phyloP scores from a whole-genome alignment of 208 protist genomes.

The Sergeia podlipaevii region DNA sequence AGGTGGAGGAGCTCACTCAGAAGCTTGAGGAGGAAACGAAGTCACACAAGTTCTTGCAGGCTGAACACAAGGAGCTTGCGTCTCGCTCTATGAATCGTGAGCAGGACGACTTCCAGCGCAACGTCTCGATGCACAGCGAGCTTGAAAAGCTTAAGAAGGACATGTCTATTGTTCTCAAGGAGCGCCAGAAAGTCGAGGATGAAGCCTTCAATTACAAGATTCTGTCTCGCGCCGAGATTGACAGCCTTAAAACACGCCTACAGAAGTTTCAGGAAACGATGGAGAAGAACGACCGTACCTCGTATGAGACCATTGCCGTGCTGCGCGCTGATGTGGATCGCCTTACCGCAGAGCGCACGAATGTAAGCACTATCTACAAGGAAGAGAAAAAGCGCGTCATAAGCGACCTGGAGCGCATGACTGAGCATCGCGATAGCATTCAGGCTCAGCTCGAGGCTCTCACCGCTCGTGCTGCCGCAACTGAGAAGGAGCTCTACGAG shows the following conservation, averaged over 20 bases:
- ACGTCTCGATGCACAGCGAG: constrained; percentile 63
- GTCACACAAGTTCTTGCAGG: constrained; percentile 23
- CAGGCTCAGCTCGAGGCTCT: constrained; percentile 27
- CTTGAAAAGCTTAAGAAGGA: constrained; percentile 71
- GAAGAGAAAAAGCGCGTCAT: constrained; percentile 20
- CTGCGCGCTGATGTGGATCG: constrained; percentile 54
- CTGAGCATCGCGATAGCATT: constrained; percentile 19
- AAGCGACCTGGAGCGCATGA: constrained; percentile 14
- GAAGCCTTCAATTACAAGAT: constrained; percentile 68
- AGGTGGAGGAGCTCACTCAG: constrained; percentile 61
- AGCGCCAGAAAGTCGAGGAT: constrained; percentile 39
- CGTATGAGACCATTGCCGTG: constrained; percentile 66
- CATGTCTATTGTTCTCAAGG: constrained; percentile 35
- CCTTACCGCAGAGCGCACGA: constrained; percentile 29
- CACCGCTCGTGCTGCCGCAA: constrained; percentile 16
- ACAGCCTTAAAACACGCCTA: constrained; percentile 69
- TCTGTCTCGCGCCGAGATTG: constrained; percentile 63
- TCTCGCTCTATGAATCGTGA: constrained; percentile 49
- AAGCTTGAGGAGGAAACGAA: constrained; percentile 20
- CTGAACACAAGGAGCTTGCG: constrained; percentile 31
- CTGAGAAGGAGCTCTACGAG: constrained; percentile 62
- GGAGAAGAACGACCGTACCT: constrained; percentile 71
- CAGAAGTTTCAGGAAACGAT: constrained; percentile 70
- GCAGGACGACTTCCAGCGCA: constrained; percentile 75
- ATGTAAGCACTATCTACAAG: constrained; percentile 18